Conservation (phyloP, 1,284 basidiomycete genomes). For the Ceratobasidium theobromae region DNA sequence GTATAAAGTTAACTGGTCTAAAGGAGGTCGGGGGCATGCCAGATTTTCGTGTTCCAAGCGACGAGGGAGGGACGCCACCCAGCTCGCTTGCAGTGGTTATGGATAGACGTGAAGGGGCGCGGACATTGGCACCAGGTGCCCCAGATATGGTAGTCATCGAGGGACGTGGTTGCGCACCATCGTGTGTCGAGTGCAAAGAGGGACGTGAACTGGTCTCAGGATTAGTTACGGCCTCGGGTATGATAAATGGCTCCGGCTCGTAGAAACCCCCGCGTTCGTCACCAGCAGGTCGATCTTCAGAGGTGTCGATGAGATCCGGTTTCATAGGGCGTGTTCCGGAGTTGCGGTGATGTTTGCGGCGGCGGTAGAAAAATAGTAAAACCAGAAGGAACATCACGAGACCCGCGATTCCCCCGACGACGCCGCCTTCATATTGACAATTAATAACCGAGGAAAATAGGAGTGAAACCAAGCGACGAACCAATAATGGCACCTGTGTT, state of each 20-base stretch:
- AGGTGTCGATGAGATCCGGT: slow-evolving; percentile 23
- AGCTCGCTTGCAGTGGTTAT: slow-evolving; percentile 1
- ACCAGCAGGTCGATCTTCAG: slow-evolving; percentile 3
- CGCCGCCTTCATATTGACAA: background rate
- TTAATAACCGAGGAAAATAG: background rate
- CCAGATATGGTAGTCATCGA: slow-evolving; percentile 2
- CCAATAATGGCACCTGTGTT: slow-evolving; percentile 69
- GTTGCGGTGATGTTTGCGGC: slow-evolving; percentile 42
- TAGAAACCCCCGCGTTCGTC: slow-evolving; percentile 49
- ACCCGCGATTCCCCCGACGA: slow-evolving; percentile 58
- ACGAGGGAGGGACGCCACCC: slow-evolving; percentile 29
- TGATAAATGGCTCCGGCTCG: slow-evolving; percentile 69
- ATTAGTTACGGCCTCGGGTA: slow-evolving; percentile 57
- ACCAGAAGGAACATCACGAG: slow-evolving; percentile 51
- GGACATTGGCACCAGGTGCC: background rate
- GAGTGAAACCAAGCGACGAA: slow-evolving; percentile 38
- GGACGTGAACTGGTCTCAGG: slow-evolving; percentile 39
- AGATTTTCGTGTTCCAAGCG: slow-evolving; percentile 44
- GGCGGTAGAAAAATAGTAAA: slow-evolving; percentile 56
- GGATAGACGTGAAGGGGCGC: slow-evolving; percentile 7
- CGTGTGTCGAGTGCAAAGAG: slow-evolving; percentile 6
- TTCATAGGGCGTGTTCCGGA: slow-evolving; percentile 23
- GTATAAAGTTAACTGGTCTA: slow-evolving; percentile 73
- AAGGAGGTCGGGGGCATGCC: slow-evolving; percentile 41
- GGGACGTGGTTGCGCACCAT: background rate